Base-by-base conservation (phyloP, 139 green algal genomes). In the Coelastrella sp. region DNA sequence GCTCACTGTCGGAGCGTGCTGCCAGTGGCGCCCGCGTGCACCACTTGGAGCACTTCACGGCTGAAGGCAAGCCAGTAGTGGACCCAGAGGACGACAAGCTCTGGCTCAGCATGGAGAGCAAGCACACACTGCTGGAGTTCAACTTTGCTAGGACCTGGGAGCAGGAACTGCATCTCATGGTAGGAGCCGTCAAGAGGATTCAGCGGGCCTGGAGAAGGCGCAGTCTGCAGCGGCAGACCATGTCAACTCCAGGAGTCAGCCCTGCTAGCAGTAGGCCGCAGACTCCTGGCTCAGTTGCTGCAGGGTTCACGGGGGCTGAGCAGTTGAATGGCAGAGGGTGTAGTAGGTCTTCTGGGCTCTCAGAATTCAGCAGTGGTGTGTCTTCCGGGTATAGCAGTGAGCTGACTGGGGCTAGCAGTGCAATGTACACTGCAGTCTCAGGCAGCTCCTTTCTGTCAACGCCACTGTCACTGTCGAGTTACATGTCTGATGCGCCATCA, bases 71-170 rank as follows among this genome's bases (percentile, higher is more conserved):
- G 78, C 78, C 87, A 7, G 87, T 91, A 35, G 65, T 70, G 8
- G 87, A 91, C 87, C 87, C 87, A 25, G 87, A 91, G 35, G 87
- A 91, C 14, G 87, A 91, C 35, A 91, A 91, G 78, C 78, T 91
- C 9, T 91, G 87, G 87, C 87, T 91, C 20, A 72, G 60, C 35
- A 61, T 91, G 78, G 87, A 91, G 75, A 86, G 74, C 61, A 91
- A 91, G 61, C 87, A 91, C 65, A 78, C 12, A n/a, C 87, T 91
- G 20, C 87, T 91, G 87, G 87, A 91, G 87, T 91, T 91, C 82
- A 78, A 91, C 20, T 91, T 82, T 72, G 63, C 78, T 22, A 76
- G 85, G 49, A 90, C 85, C 6, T 90, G 85, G 85, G 73, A 90
- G 19, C 86, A 90, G 75, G 87, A 91, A 35, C 65, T 91, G 63